Evolutionary conservation across 805 yeast genomes (phyloP).

Genomic region (Alloascoidea hylecoeti): DNA sequence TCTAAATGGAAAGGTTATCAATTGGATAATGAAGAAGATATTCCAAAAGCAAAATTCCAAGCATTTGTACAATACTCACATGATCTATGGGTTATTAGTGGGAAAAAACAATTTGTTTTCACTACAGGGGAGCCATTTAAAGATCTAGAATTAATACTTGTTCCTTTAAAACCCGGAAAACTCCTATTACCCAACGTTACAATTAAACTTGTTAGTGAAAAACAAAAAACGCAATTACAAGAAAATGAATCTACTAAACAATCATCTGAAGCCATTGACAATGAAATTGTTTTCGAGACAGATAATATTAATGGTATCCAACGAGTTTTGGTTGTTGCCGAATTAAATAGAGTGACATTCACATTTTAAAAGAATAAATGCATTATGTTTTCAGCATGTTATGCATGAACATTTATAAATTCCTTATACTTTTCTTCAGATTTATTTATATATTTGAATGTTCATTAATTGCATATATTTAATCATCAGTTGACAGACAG

Average conservation of each 20-base stretch:
- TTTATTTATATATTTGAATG: no score
- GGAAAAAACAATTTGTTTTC: conserved; percentile 44
- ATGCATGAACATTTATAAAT: no score
- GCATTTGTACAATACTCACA: conserved; percentile 33
- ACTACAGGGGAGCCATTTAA: conserved; percentile 15
- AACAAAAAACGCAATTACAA: conserved; percentile 27
- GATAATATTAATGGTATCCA: conserved; percentile 59
- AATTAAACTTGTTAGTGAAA: no score
- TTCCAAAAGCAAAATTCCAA: conserved; percentile 9
- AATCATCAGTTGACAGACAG: no score
- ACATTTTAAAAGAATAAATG: conserved; percentile 42
- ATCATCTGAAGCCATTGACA: conserved; percentile 16
- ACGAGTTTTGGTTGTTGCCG: conserved; percentile 58
- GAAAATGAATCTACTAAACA: conserved; percentile 14
- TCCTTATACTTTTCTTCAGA: no score
- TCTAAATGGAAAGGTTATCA: conserved; percentile 26
- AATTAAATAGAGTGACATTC: conserved; percentile 44
- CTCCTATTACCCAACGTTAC: conserved; percentile 55
- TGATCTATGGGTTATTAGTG: conserved; percentile 76
- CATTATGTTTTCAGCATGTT: no score
- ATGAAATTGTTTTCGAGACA: conserved; percentile 34
- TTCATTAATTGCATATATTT: no score
- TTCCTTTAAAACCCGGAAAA: conserved; percentile 71
- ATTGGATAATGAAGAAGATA: conserved; percentile 1
- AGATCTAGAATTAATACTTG: conserved; percentile 28